Evolutionary conservation across 192 early-diverging fungal species (phyloP).

Genomic region (Backusella sp.): DNA sequence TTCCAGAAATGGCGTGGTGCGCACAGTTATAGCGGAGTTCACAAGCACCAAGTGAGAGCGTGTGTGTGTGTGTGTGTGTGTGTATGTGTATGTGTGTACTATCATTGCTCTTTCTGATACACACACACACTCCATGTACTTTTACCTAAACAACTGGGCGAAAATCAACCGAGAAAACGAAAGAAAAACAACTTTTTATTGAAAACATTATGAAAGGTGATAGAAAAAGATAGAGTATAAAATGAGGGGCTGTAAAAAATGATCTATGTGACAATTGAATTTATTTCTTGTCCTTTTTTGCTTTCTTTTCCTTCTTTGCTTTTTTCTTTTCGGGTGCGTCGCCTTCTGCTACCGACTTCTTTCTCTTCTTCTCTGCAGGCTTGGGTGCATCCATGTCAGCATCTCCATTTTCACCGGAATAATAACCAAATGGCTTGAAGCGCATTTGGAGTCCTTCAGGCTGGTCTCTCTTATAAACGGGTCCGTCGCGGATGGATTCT

Average conservation of each 20-base stretch:
- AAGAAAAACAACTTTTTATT: not conserved
- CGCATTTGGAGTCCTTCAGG: constrained; percentile 50
- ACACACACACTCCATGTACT: too few species aligned
- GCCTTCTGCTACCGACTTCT: constrained; percentile 31
- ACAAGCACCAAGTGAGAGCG: too few species aligned
- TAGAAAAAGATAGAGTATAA: too few species aligned
- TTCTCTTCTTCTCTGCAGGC: constrained; percentile 31
- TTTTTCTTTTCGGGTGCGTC: constrained; percentile 23
- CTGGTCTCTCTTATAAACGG: constrained; percentile 42
- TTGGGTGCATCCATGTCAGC: not conserved
- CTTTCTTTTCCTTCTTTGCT: constrained; percentile 39
- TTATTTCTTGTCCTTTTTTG: constrained; percentile 34
- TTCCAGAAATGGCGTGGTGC: not conserved
- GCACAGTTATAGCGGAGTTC: too few species aligned
- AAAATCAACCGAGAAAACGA: not conserved
- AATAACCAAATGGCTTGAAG: constrained; percentile 47
- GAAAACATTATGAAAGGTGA: not conserved
- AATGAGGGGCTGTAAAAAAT: too few species aligned
- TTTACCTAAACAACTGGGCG: too few species aligned
- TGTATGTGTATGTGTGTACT: too few species aligned
- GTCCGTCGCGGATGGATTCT: constrained; percentile 40
- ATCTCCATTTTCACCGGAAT: constrained; percentile 25
- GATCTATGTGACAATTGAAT: not conserved
- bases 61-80: too few species aligned
- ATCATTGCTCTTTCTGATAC: too few species aligned